Base-by-base conservation (phyloP, 352 stramenopile species). In the Thalassiosira ordinaria region DNA sequence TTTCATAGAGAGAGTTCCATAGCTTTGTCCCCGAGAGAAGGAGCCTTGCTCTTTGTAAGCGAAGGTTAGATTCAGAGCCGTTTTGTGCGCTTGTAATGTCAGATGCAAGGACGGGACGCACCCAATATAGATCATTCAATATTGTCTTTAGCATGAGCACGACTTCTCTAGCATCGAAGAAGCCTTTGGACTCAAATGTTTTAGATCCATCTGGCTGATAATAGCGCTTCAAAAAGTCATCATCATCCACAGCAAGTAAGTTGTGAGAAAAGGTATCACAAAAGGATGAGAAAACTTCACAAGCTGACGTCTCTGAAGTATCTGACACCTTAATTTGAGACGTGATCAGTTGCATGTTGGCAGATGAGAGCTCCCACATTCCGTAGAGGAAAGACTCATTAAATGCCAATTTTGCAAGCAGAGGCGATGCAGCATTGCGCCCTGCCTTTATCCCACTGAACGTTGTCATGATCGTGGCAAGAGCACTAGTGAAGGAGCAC, bases 261-360 rank as follows among this genome's bases (percentile, higher is more conserved):
- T 89, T 73, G 74, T 94, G 87, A n/a, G 87, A 71, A 68, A 93
- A 93, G 8, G 88, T 51, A 72, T 92, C 88, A 64, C 83, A 91
- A 79, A 95, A 95, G 0, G 85, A 74, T 41, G 77, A 69, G 16
- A 89, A 51, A 2, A 74, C 6, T 20, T 77, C 74, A 20, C 56
- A 84, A 41, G 37, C 53, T 68, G 51, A 33, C 27, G 65, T 16
- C 24, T 37, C 53, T 60, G 29, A 56, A 49, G 24, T 0, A 74
- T 70, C 47, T 18, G 18, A 49, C 26, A 16, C n/a, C 11, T 59
- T 73, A 35, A 51, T 60, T 9, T 51, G 51, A 26, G 63, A 60
- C 44, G 27, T 26, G 44, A 74, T 18, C 3, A 78, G 26, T 37
- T 14, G 8, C 20, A 69, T 22, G 37, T 74, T 70, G 67, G 70